Evolutionary conservation across 2,329 filamentous ascomycete species (phyloP).

Genomic region (Boeremia lycopersici): DNA sequence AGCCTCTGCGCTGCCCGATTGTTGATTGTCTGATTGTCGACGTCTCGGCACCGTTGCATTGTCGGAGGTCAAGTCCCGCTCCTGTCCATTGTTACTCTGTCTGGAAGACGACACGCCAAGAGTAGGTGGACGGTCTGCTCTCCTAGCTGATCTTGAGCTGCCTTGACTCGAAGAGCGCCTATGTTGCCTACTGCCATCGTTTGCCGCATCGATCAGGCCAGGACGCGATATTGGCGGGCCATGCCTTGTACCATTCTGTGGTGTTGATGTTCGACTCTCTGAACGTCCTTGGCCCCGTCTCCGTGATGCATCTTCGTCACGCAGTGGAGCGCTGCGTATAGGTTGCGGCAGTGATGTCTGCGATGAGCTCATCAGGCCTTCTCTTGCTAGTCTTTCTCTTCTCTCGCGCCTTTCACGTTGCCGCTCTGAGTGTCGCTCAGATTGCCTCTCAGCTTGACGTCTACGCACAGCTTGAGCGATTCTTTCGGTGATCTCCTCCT

Average conservation of each 20-base stretch:
- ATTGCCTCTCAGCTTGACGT: constrained; percentile 69
- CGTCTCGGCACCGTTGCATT: constrained; percentile 34
- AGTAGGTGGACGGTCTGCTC: constrained; percentile 38
- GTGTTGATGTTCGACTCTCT: constrained; percentile 43
- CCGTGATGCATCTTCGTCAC: constrained; percentile 38
- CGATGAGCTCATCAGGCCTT: constrained; percentile 34
- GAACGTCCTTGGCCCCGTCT: constrained; percentile 44
- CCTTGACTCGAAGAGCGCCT: constrained; percentile 56
- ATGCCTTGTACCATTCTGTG: constrained; percentile 44
- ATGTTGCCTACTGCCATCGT: constrained; percentile 40
- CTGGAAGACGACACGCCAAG: constrained; percentile 38
- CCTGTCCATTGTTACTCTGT: constrained; percentile 63
- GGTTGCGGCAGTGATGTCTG: constrained; percentile 32
- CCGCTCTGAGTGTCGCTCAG: constrained; percentile 64
- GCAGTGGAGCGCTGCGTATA: constrained; percentile 33
- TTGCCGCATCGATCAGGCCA: constrained; percentile 52
- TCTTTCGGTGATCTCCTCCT: constrained; percentile 87
- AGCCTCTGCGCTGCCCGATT: constrained; percentile 51
- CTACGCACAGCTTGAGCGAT: constrained; percentile 88
- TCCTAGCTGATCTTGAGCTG: constrained; percentile 48
- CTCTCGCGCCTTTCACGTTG: constrained; percentile 51
- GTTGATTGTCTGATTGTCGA: constrained; percentile 51
- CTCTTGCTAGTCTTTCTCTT: constrained; percentile 48
- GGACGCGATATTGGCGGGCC: constrained; percentile 55
- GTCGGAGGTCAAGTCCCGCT: constrained; percentile 39